phyloP scores from a whole-genome alignment of 148 eudicot genomes.

The Vaccinium corymbosum region DNA sequence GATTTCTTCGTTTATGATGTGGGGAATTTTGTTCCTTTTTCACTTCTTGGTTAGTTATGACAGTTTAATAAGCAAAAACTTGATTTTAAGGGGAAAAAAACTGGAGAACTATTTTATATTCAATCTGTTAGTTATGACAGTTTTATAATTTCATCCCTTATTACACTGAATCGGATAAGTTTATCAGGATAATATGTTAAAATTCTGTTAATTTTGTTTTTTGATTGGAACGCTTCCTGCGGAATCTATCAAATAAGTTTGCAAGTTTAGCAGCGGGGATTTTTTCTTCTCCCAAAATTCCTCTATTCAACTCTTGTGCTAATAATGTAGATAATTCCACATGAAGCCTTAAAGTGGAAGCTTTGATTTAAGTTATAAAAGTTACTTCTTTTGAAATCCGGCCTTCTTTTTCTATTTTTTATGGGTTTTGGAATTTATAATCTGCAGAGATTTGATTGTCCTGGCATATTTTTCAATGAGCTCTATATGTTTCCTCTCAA shows the following conservation, averaged over 20 bases:
- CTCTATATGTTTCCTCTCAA: background rate
- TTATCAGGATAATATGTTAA: background rate
- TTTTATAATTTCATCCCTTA: background rate
- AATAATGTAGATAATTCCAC: background rate
- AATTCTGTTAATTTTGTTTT: background rate
- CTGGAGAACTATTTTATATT: background rate
- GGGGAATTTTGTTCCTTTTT: background rate
- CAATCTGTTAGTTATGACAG: background rate
- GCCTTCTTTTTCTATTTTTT: background rate
- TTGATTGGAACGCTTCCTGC: too few relatives aligned
- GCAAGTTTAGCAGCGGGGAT: background rate
- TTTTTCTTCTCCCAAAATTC: background rate
- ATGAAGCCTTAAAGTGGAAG: background rate
- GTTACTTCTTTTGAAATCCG: background rate
- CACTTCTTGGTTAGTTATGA: background rate
- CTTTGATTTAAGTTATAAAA: background rate
- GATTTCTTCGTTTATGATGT: background rate
- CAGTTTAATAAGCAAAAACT: background rate
- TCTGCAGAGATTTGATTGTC: background rate
- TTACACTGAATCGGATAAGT: background rate
- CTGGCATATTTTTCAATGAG: background rate
- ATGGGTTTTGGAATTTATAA: background rate
- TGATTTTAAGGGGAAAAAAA: background rate
- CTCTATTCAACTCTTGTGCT: background rate
- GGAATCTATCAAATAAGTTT: background rate